Evolutionary conservation across 768 basidiomycete genomes (phyloP).

Genomic region (Suillus luteus): DNA sequence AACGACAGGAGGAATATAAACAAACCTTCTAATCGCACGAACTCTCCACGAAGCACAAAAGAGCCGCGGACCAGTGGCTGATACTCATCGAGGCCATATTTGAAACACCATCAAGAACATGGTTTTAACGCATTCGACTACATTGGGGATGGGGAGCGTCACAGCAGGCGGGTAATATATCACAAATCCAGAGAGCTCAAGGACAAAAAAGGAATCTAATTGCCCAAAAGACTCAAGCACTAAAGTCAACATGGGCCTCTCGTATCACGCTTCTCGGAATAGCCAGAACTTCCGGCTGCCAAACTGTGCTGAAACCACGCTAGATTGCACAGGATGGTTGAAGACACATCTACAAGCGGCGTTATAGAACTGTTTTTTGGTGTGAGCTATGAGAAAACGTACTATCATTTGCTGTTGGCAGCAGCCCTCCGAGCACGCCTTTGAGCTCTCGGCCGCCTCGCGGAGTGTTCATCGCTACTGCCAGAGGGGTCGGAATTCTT

Average conservation of each 20-base stretch:
- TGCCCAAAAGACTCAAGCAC: background rate
- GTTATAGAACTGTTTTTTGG: background rate
- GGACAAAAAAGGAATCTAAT: background rate
- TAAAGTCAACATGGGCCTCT: background rate
- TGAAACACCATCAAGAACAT: background rate
- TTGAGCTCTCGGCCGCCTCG: background rate
- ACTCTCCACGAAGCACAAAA: background rate
- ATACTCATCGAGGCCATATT: background rate
- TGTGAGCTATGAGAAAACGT: background rate
- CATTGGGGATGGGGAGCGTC: background rate
- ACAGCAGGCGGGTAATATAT: background rate
- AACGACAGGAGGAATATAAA: background rate
- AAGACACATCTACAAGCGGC: background rate
- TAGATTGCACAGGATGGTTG: background rate
- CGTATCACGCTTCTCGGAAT: background rate
- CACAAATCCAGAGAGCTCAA: background rate
- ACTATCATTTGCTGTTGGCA: background rate
- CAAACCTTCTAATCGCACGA: background rate
- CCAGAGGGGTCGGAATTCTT: constrained; percentile 13
- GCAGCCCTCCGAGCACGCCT: background rate
- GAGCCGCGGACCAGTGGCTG: no score
- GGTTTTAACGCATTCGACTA: background rate
- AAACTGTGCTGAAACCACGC: background rate
- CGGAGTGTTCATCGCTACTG: background rate
- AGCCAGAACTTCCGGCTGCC: background rate